Base-by-base conservation (phyloP, 768 basidiomycete genomes). In the Rhodotorula graminis region DNA sequence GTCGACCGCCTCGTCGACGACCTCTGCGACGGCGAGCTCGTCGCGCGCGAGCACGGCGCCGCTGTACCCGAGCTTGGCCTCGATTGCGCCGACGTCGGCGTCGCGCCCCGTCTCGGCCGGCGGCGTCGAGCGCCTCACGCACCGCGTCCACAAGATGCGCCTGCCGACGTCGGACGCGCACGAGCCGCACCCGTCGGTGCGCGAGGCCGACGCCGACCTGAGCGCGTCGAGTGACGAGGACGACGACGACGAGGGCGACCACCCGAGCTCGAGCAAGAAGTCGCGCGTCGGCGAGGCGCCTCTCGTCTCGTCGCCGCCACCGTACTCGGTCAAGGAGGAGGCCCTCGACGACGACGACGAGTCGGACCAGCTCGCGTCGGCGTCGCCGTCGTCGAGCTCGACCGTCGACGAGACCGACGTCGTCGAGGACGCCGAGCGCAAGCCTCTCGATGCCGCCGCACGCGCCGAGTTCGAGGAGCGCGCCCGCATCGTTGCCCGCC, bases 81-180 rank as follows among this genome's bases (percentile, higher is more conserved):
- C 62, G 18, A 2, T 53, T 50, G 49, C 71, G 49, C 37, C 67
- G 12, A 16, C 70, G 16, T 58, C 69, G 14, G 40, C 61, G 21
- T 58, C 67, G 21, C 70, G 74, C 14, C 74, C 74, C 25, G 64
- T 64, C 16, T 75, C 74, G 5, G 68, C 74, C 9, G 74, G 70
- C 23, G 74, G 74, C 29, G 62, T 75, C 67, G 74, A 75, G 61
- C 70, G 74, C 50, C 65, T 75, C 50, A 66, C 67, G 19, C 74
- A 69, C 57, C 70, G 70, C 46, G 67, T 75, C 12, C 70, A 71
- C 64, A 71, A 69, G 67, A 65, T 75, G 55, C 67, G 70, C n/a
- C 31, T 75, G 2, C 74, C 67, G 12, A 62, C 66, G 37, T 37
- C 37, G 27, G 29, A 29, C 19, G 61, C 63, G 21, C 53, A 50